Base-by-base conservation (phyloP, 805 yeast species). In the Citeromyces matritensis region DNA sequence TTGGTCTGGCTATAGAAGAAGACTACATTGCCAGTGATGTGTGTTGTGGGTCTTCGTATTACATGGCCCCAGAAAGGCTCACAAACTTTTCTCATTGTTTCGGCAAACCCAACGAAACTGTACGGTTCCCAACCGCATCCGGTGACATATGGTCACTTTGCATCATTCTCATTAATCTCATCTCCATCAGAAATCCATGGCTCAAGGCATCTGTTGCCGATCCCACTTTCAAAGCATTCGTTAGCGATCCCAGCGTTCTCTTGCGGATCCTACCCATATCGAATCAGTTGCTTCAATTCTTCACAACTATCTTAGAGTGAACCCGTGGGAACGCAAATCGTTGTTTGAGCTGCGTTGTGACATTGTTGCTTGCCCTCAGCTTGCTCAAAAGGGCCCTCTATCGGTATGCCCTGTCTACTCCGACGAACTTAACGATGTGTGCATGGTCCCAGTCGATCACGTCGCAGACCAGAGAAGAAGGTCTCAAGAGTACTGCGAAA, bases 131-230 rank as follows among this genome's bases (percentile, higher is more conserved):
- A 9, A 76, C 94, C 0, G 53, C 67, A 21, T 70, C 81, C 6
- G 85, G 93, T 29, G 95, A 84, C 45, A 66, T 83, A 19, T 85
- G 94, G 96, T 78, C 93, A 2, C 55, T 85, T 31, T 88, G 86
- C 3, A 75, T 85, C 24, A 74, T 85, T 14, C 57, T 85, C 34
- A 73, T 85, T 39, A 85, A 85, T 48, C 58, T 86, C 33, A 65
- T 82, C 8, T 81, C 93, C 41, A 75, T 81, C 27, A 65, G 94
- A 49, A 86, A 85, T 44, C 95, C 95, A 19, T 85, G 95, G 95
- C 69, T 82, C 31, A 73, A 76, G 41, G 93, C 94, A 8, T 66
- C 77, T 32, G 56, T 70, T 26, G 65, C 65, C 28, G 84, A 76
- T 43, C 55, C 65, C 26, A 68, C 93, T 0, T 85, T 79, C 53